phyloP scores from a whole-genome alignment of 768 basidiomycete species.

The Thelephora aurantiotincta region DNA sequence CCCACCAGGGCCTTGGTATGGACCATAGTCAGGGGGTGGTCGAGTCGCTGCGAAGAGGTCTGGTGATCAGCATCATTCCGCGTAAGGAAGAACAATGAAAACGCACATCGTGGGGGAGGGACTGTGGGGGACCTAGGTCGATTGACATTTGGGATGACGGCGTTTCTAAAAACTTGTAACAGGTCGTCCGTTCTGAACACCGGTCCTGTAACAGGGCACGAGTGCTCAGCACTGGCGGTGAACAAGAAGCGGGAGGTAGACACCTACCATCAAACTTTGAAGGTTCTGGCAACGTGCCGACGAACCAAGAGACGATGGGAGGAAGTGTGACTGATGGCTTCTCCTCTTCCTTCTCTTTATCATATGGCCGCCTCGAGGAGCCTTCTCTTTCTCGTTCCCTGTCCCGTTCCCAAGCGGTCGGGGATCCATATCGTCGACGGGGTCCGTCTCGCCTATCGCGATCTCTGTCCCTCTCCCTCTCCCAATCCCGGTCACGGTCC shows the following conservation, averaged over 20 bases:
- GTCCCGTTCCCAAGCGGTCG: conserved; percentile 18
- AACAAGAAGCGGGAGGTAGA: conserved; percentile 2
- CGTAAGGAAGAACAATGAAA: neutral
- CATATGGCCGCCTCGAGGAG: conserved; percentile 24
- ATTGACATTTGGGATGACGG: conserved; percentile 56
- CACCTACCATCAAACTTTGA: conserved; percentile 72
- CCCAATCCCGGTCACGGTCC: no score
- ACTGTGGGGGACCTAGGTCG: conserved; percentile 32
- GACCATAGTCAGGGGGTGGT: conserved; percentile 78
- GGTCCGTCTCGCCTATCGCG: conserved; percentile 22
- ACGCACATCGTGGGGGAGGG: conserved; percentile 29
- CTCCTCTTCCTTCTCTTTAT: conserved; percentile 33
- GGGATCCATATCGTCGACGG: neutral
- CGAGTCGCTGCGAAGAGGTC: conserved; percentile 32
- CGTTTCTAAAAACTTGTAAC: conserved; percentile 71
- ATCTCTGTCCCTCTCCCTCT: conserved; percentile 25
- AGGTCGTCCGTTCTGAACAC: conserved; percentile 84
- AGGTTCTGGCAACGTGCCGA: conserved; percentile 63
- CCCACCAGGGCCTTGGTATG: conserved; percentile 63
- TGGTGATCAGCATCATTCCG: neutral
- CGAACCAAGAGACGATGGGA: conserved; percentile 65
- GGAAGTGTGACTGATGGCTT: conserved; percentile 26
- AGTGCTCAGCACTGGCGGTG: conserved; percentile 1
- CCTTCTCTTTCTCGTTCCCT: conserved; percentile 31
- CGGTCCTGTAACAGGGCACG: conserved; percentile 42